Percentiles rank a stretch among this genome's conserved stretches.
These are phyloP conservation scores for Trypanosoma boissoni DNA, from an alignment of 208 protist genomes.

Conservation along the genomic window DNA sequence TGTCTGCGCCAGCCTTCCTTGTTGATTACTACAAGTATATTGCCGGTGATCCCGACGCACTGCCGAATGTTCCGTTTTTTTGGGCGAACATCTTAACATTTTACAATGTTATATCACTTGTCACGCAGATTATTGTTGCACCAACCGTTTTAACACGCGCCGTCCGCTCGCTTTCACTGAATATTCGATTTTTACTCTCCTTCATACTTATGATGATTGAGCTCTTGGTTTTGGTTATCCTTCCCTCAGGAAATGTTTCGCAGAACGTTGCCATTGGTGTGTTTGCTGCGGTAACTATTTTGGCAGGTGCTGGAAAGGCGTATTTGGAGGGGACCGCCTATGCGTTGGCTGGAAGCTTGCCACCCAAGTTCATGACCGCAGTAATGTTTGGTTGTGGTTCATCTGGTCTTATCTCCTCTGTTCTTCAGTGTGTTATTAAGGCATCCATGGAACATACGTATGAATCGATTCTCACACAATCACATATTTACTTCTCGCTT, in stretches of 20 bases:
- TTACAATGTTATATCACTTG: constrained; percentile 72
- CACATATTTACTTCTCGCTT: constrained; percentile 81
- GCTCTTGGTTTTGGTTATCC: constrained; percentile 55
- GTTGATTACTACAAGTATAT: constrained; percentile 83
- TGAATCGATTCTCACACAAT: constrained; percentile 34
- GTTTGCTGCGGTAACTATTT: constrained; percentile 61
- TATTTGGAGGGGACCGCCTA: constrained; percentile 87
- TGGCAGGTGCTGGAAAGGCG: constrained; percentile 63
- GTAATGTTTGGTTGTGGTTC: constrained; percentile 87
- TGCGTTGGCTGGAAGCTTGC: constrained; percentile 72
- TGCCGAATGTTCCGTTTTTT: constrained; percentile 40
- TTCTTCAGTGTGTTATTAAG: constrained; percentile 86
- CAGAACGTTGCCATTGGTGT: constrained; percentile 53
- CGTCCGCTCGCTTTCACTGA: constrained; percentile 51
- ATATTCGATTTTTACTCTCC: constrained; percentile 43
- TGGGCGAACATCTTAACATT: constrained; percentile 80
- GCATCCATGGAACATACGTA: constrained; percentile 54
- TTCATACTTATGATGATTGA: constrained; percentile 63
- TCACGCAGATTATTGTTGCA: constrained; percentile 60
- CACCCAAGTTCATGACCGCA: constrained; percentile 78
- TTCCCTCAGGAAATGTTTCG: constrained; percentile 46
- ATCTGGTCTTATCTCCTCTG: constrained; percentile 61
- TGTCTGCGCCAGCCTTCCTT: constrained; percentile 81
- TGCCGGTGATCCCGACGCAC: constrained; percentile 39
- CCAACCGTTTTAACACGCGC: constrained; percentile 62